phyloP scores from a whole-genome alignment of 164 flowering plant genomes.

The Magnolia sinica region DNA sequence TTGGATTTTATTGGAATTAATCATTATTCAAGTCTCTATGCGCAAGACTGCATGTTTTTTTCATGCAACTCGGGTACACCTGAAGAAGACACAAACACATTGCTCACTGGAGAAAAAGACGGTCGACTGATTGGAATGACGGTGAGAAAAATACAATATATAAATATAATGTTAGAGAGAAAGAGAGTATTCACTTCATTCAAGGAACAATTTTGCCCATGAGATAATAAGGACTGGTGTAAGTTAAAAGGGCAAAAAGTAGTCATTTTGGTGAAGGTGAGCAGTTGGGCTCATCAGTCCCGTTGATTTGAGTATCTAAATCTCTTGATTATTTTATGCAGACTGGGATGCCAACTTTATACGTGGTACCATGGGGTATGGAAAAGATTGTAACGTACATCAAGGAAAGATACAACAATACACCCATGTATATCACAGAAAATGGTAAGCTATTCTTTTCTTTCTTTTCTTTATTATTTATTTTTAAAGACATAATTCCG shows the following conservation, averaged over 20 bases:
- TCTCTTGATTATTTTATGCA: background rate
- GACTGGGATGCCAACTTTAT: conserved; percentile 18
- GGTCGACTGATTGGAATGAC: conserved; percentile 19
- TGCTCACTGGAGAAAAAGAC: conserved; percentile 7
- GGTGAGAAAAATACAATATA: background rate
- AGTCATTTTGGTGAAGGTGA: background rate
- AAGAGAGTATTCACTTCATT: background rate
- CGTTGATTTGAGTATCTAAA: background rate
- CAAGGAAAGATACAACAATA: conserved; percentile 22
- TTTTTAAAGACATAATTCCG: background rate
- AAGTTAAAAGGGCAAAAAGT: background rate
- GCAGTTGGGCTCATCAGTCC: background rate
- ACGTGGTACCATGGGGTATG: conserved; percentile 21
- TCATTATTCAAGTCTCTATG: conserved; percentile 15
- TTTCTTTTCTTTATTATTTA: too few species aligned
- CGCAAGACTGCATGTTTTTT: conserved; percentile 20
- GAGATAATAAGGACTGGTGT: too few species aligned
- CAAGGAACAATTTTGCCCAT: too few species aligned
- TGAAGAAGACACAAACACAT: background rate
- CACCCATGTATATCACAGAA: conserved; percentile 24
- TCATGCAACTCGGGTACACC: background rate
- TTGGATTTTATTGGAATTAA: conserved; percentile 39
- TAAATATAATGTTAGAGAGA: background rate
- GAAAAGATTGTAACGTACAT: conserved; percentile 17
- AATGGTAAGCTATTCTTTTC: conserved; percentile 15